Evolutionary conservation across 2,329 filamentous ascomycete species (phyloP).

Genomic region (Westerdykella ornata): DNA sequence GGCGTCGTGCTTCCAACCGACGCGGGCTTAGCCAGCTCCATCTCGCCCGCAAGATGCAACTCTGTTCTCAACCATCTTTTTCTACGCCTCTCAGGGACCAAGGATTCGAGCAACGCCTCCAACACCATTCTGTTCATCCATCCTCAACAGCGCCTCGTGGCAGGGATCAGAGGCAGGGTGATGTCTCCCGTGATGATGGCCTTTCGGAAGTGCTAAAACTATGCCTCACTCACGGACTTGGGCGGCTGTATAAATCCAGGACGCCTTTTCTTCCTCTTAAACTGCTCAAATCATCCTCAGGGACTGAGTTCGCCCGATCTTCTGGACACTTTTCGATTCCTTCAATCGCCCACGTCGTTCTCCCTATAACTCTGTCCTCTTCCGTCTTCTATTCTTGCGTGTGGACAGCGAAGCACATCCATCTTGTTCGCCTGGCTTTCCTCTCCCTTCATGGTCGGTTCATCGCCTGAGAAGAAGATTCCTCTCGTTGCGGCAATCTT

Average conservation of each 20-base stretch:
- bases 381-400: not conserved
- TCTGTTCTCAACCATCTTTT: constrained; percentile 3
- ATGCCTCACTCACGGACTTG: not conserved
- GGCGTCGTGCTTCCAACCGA: not conserved
- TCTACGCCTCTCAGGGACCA: not conserved
- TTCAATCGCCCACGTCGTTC: not conserved
- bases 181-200: not conserved
- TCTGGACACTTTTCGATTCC: constrained; percentile 4
- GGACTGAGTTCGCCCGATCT: constrained; percentile 1
- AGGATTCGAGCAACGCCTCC: constrained; percentile 5
- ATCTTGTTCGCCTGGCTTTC: constrained; percentile 5
- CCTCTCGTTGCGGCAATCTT: constrained; percentile 4
- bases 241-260: constrained; percentile 6
- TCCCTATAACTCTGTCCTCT: constrained; percentile 3
- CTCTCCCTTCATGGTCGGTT: not conserved
- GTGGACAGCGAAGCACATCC: not conserved
- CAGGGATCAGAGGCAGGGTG: constrained; percentile 1
- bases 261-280: not conserved
- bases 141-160: constrained; percentile 4
- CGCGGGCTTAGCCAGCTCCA: constrained; percentile 2
- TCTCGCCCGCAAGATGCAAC: constrained; percentile 1
- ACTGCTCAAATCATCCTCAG: constrained; percentile 7
- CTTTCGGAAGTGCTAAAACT: not conserved
- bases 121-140: constrained; percentile 2
- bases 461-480: not conserved